Conservation (phyloP, 164 flowering plant species). For the Amborella trichopoda region DNA sequence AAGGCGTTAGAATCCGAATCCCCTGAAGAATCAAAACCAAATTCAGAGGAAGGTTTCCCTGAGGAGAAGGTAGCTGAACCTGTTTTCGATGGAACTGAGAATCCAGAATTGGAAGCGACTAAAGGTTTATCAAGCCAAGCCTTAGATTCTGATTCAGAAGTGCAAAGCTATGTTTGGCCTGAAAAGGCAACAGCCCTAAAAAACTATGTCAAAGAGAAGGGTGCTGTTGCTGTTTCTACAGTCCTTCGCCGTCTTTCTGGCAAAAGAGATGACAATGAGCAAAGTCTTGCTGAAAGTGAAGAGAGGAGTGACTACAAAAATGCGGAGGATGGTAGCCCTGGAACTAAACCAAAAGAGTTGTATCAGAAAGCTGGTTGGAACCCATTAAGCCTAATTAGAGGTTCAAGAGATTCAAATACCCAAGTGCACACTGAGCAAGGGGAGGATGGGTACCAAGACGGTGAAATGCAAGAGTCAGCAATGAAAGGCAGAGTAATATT, state of each 20-base stretch:
- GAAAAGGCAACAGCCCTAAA: constrained; percentile 53
- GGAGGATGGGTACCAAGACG: constrained; percentile 15
- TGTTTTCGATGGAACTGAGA: constrained; percentile 63
- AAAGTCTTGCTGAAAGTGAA: constrained; percentile 13
- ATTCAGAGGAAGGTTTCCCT: constrained; percentile 13
- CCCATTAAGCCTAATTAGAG: constrained; percentile 41
- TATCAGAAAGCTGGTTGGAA: constrained; percentile 45
- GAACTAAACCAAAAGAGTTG: constrained; percentile 21
- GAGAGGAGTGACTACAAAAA: constrained; percentile 14
- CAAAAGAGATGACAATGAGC: constrained; percentile 32
- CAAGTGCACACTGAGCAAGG: constrained; percentile 26
- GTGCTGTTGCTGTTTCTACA: constrained; percentile 43
- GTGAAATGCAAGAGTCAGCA: constrained; percentile 16
- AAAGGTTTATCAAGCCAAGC: constrained; percentile 24
- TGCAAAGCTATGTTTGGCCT: constrained; percentile 47
- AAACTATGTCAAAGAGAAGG: constrained; percentile 51
- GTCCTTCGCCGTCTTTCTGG: constrained; percentile 65
- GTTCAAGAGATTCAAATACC: constrained; percentile 21
- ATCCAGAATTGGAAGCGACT: constrained; percentile 33
- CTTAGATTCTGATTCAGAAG: constrained; percentile 22
- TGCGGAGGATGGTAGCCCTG: constrained; percentile 16
- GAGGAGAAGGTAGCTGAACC: constrained; percentile 44
- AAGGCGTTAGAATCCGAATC: constrained; percentile 9
- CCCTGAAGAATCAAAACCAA: constrained; percentile 12
- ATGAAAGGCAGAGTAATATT: constrained; percentile 63